Evolutionary conservation across 768 basidiomycete species (phyloP).

Genomic region (Suillus placidus): DNA sequence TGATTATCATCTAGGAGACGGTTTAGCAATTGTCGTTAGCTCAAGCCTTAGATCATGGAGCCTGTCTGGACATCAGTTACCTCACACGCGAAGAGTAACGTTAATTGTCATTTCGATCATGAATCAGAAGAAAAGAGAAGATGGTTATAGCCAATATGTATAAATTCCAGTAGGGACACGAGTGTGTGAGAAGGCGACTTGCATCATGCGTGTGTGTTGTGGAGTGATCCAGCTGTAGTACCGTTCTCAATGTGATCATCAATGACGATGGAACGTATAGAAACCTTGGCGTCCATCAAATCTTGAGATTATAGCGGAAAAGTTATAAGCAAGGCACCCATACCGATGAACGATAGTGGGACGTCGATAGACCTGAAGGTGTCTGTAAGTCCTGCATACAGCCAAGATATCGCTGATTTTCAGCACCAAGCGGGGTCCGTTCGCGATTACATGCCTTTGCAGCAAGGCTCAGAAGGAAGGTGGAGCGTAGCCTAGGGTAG

Average conservation of each 20-base stretch:
- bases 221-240: not conserved
- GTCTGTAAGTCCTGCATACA: not conserved
- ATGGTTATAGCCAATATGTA: not conserved
- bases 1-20: not conserved
- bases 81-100: not conserved
- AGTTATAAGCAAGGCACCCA: not conserved
- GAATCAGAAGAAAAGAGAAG: not conserved
- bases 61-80: not conserved
- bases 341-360: not conserved
- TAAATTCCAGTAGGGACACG: not conserved
- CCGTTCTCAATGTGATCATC: not conserved
- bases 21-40: not conserved
- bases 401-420: not conserved
- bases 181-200: not conserved
- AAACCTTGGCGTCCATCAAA: not conserved
- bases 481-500: not conserved
- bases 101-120: not conserved
- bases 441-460: not conserved
- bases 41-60: not conserved
- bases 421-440: not conserved
- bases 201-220: not conserved
- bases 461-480: constrained; percentile 1
- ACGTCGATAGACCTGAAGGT: not conserved
- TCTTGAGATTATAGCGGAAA: not conserved
- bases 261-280: not conserved